A percentile compares a stretch with the other conserved stretches of the same genome.
Evolutionary conservation across 1,284 basidiomycete species (phyloP).

Genomic region (Quambalaria eucalypti): DNA sequence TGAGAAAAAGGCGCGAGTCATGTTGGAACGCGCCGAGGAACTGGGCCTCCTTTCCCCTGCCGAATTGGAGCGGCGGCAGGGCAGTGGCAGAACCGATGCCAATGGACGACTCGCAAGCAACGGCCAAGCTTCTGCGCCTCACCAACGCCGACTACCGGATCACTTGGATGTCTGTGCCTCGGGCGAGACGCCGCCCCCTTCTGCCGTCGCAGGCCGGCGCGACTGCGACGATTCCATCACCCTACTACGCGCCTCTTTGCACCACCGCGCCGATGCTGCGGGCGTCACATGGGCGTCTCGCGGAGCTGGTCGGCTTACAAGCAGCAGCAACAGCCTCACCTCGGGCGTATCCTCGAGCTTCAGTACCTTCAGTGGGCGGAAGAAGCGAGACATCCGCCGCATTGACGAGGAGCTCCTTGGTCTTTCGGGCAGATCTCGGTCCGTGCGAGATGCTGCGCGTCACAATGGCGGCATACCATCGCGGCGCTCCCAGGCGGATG

Average conservation of each 20-base stretch:
- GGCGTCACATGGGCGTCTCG: background rate
- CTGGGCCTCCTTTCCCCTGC: conserved; percentile 19
- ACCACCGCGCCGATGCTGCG: background rate
- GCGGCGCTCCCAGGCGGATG: background rate
- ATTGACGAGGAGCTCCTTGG: too few relatives aligned
- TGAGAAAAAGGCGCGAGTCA: conserved; percentile 5
- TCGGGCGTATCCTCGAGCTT: background rate
- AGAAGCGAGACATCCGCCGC: too few relatives aligned
- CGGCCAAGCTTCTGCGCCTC: too few relatives aligned
- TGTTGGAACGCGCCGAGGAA: conserved; percentile 14
- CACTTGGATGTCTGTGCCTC: conserved; percentile 11
- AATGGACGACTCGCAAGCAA: background rate
- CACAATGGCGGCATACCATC: background rate
- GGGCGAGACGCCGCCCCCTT: conserved; percentile 29
- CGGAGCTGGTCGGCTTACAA: background rate
- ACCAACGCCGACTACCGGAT: too few relatives aligned
- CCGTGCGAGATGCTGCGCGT: too few relatives aligned
- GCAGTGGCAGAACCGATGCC: background rate
- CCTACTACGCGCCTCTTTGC: conserved; percentile 3
- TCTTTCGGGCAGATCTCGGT: too few relatives aligned
- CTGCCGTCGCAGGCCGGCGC: conserved; percentile 28
- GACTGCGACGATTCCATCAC: conserved; percentile 16
- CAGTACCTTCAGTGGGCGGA: too few relatives aligned
- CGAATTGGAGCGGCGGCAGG: background rate
- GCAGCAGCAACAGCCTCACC: background rate